Conservation (phyloP, 768 basidiomycete genomes). For the Wakefieldia striispora region DNA sequence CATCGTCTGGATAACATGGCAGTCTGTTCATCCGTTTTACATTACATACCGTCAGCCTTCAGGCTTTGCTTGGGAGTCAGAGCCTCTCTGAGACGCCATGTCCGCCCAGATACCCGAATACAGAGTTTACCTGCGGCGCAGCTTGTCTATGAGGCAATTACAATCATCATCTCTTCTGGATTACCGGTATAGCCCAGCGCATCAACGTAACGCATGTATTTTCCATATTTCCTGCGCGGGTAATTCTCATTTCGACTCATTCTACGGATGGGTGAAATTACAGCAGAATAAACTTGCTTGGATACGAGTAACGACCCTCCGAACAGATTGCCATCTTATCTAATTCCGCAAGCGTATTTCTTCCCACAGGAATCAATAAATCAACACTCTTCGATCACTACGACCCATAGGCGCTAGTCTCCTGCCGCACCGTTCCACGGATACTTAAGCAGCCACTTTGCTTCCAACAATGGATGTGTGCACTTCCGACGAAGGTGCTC, state of each 20-base stretch:
- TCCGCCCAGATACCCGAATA: background rate
- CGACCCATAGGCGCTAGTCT: background rate
- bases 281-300: background rate
- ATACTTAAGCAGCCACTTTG: background rate
- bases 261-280: background rate
- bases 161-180: background rate
- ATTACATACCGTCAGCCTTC: background rate
- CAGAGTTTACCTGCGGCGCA: background rate
- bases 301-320: background rate
- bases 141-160: background rate
- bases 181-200: too few species aligned
- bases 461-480: background rate
- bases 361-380: background rate
- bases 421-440: background rate
- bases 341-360: background rate
- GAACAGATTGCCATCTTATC: conserved; percentile 1
- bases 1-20: too few species aligned
- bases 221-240: background rate
- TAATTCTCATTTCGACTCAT: background rate
- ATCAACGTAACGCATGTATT: background rate
- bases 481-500: background rate
- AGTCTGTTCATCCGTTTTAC: too few species aligned
- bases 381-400: background rate
- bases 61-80: background rate
- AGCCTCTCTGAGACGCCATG: background rate